Conservation (phyloP, 1,139 yeast genomes). For the Debaryomycetaceae sp. region DNA sequence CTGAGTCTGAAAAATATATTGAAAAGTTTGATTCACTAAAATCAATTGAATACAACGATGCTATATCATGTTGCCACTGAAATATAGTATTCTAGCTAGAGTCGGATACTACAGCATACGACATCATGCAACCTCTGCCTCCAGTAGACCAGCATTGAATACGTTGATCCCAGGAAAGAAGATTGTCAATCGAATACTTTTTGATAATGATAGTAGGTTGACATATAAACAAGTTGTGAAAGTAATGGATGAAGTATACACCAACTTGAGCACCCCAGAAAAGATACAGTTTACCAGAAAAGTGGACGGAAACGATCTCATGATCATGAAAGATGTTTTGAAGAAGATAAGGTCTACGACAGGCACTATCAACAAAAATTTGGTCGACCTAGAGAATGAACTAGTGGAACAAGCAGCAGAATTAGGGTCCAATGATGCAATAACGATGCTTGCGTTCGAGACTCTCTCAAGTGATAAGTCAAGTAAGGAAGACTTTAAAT, state of each 20-base stretch:
- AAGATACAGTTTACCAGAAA: constrained; percentile 38
- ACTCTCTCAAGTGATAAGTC: constrained; percentile 39
- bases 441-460: constrained; percentile 65
- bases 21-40: too few species aligned
- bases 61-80: background rate
- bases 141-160: constrained; percentile 38
- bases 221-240: constrained; percentile 53
- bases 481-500: constrained; percentile 49
- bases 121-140: background rate
- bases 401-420: constrained; percentile 81
- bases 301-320: constrained; percentile 54
- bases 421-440: constrained; percentile 76
- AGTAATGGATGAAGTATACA: constrained; percentile 48
- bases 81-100: background rate
- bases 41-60: too few species aligned
- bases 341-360: constrained; percentile 60
- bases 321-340: constrained; percentile 65
- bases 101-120: background rate
- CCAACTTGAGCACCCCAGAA: constrained; percentile 35
- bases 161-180: constrained; percentile 58
- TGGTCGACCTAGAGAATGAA: constrained; percentile 62
- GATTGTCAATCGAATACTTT: constrained; percentile 54
- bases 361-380: constrained; percentile 51
- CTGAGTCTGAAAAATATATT: too few species aligned
- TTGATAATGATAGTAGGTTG: constrained; percentile 61